Evolutionary conservation across 345 rosid genomes (phyloP).

Genomic region (Eucalyptus tenuipes): DNA sequence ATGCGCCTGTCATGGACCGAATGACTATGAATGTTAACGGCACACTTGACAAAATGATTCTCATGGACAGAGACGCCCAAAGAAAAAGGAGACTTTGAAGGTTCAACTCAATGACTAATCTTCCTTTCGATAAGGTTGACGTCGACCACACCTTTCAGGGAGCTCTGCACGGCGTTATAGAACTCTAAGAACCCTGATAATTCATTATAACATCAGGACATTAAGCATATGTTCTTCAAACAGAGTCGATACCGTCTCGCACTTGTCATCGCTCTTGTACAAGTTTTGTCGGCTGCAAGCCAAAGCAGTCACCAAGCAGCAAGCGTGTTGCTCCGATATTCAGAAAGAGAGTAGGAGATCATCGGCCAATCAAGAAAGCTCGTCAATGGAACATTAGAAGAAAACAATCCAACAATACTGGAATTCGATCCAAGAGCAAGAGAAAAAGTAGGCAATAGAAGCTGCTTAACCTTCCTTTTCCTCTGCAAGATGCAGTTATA

Average conservation of each 20-base stretch:
- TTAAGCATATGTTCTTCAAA: background rate
- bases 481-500: background rate
- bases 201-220: background rate
- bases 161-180: background rate
- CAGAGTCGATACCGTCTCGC: background rate
- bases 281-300: background rate
- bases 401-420: background rate
- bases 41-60: background rate
- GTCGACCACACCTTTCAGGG: background rate
- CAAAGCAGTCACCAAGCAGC: background rate
- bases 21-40: fast-evolving
- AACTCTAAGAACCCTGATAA: background rate
- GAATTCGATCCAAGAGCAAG: background rate
- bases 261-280: background rate
- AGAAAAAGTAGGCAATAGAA: background rate
- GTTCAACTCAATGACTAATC: background rate
- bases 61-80: background rate
- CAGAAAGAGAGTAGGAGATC: background rate
- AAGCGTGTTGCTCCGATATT: background rate
- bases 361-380: background rate
- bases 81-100: background rate
- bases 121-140: background rate
- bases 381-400: background rate
- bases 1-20: background rate
- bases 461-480: background rate